Evolutionary conservation across 306 rosid species (phyloP), one percentile per base, ranked within the genome.

Genomic region (Medicago lupulina): DNA sequence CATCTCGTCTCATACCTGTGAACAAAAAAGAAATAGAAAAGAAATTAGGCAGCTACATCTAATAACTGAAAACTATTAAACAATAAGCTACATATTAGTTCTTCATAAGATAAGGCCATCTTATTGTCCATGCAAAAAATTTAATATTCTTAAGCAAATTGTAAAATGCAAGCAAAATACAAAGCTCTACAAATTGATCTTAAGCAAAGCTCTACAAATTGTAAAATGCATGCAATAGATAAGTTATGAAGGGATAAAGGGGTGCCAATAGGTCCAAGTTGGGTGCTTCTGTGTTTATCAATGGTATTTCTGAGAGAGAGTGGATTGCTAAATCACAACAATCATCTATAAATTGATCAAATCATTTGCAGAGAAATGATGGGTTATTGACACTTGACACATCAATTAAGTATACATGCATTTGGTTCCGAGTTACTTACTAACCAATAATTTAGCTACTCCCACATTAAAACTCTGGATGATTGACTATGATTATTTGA

Each of bases 1-100:
- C 93, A 82, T 92, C 83, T 15, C 90, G 76, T 76, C 98, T 90
- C 92, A 90, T 94, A 36, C 98, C 97, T 95, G 88, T 16, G 14
- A 15, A 41, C 46, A 78, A 31, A 40, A 39, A 16, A 0, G 13
- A 70, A 28, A 39, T 13, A 55, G 58, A 13, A 34, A 34, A 38
- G 74, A 66, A 41, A 70, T 70, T 47, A 70, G 44, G 67, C 17
- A 75, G 3, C 0, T 63, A 36, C 74, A 65, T 57, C 43, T 3
- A 73, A 55, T 74, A 61, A 50, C 36, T 44, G 4, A 80, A 64
- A 72, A 63, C 70, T 60, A 21, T 8, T 60, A 4, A 13, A 40
- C 67, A 25, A 19, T 28, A n/a, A n/a, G 38, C 9, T 34, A 34
- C 38, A 34, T 34, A 15, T 17, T 46, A 62, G 65, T 50, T 60